phyloP scores from a whole-genome alignment of 306 rosid species.

The Lathyrus tuberosus region DNA sequence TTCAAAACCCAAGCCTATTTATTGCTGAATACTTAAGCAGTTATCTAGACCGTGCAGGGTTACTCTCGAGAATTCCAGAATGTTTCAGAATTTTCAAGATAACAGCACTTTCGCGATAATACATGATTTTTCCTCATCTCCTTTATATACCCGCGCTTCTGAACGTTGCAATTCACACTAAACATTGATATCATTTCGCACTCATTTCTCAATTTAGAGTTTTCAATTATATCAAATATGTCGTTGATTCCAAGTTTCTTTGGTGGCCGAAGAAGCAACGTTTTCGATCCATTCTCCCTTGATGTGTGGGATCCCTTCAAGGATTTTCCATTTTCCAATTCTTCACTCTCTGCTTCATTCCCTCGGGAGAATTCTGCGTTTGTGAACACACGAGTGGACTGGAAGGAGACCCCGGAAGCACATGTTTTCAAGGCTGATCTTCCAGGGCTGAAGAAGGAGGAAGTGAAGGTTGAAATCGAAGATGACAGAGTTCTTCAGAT shows the following conservation, averaged over 20 bases:
- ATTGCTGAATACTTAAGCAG: too few species aligned
- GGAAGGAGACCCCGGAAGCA: conserved; percentile 48
- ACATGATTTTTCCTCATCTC: background rate
- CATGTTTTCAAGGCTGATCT: conserved; percentile 50
- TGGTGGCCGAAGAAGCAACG: conserved; percentile 18
- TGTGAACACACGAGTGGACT: conserved; percentile 29
- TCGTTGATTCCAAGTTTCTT: conserved; percentile 24
- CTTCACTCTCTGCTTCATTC: conserved; percentile 19
- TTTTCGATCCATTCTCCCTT: background rate
- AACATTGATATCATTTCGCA: too few species aligned
- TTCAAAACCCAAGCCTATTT: too few species aligned
- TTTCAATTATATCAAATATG: background rate
- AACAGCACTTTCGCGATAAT: background rate
- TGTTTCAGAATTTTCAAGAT: background rate
- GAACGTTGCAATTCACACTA: background rate
- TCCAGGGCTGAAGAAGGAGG: conserved; percentile 42
- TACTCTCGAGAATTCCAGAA: background rate
- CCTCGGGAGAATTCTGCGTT: conserved; percentile 39
- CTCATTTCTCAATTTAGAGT: background rate
- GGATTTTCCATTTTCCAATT: conserved; percentile 13
- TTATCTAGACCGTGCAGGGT: background rate
- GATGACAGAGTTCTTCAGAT: conserved; percentile 44
- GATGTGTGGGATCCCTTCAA: conserved; percentile 38
- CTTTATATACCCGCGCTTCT: background rate
- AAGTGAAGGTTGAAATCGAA: conserved; percentile 39